Evolutionary conservation across 2,329 filamentous ascomycete species (phyloP).

Genomic region (Trichophyton verrucosum): DNA sequence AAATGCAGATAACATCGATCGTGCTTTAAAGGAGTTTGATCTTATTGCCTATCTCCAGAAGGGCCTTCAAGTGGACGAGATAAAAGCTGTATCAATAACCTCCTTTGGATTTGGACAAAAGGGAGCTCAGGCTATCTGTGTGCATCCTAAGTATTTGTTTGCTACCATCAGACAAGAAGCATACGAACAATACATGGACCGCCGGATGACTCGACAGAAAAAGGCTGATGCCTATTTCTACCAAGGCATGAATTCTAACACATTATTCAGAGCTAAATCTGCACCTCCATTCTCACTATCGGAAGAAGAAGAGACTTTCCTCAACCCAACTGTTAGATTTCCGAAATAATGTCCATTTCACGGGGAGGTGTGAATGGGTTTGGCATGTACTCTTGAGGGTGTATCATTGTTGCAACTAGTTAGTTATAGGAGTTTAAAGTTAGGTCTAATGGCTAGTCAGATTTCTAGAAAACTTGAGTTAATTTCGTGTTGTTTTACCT

Average conservation of each 20-base stretch:
- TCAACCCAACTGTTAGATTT: constrained; percentile 1
- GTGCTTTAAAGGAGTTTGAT: constrained; percentile 18
- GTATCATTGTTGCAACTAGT: too few species aligned
- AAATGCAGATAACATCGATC: constrained; percentile 29
- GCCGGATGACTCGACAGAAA: not conserved
- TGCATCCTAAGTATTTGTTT: constrained; percentile 25
- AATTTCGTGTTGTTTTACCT: too few species aligned
- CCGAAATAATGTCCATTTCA: not conserved
- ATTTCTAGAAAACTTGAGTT: too few species aligned
- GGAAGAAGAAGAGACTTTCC: not conserved
- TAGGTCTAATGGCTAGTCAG: too few species aligned
- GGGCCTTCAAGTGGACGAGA: constrained; percentile 14
- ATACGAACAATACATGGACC: not conserved
- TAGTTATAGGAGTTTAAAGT: too few species aligned
- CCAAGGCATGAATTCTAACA: not conserved
- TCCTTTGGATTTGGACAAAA: constrained; percentile 39
- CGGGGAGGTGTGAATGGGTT: too few species aligned
- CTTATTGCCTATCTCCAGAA: constrained; percentile 25
- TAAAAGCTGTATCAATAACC: constrained; percentile 30
- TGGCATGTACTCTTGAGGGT: too few species aligned
- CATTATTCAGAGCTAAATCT: constrained; percentile 4
- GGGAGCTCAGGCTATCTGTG: constrained; percentile 27
- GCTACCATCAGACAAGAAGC: not conserved
- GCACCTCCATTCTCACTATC: not conserved
- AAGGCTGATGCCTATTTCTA: constrained; percentile 1